Conservation (phyloP, 495 filamentous ascomycete species). For the Cercophora newfieldiana region DNA sequence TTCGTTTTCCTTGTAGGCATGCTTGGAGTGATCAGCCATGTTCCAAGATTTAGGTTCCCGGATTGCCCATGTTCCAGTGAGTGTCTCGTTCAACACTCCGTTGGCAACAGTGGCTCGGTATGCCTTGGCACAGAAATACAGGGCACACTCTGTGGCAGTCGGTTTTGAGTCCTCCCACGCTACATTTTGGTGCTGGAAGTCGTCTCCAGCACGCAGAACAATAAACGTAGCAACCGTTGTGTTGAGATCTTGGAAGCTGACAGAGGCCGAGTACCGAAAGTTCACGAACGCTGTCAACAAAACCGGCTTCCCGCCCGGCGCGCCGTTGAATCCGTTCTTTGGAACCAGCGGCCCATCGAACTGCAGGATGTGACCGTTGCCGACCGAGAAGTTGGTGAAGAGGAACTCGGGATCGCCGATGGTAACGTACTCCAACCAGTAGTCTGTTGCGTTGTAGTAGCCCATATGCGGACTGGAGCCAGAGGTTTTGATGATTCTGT, state of each 20-base stretch:
- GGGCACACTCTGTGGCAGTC: not conserved
- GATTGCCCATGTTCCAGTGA: not conserved
- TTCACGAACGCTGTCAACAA: conserved; percentile 1
- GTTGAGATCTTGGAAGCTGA: conserved; percentile 10
- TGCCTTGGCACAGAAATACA: conserved; percentile 8
- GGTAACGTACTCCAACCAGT: no score
- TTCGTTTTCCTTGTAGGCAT: not conserved
- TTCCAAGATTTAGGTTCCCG: not conserved
- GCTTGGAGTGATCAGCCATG: not conserved
- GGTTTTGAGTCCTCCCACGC: not conserved
- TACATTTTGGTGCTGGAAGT: not conserved
- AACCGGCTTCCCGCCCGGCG: not conserved
- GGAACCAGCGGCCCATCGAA: not conserved
- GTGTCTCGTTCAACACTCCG: not conserved
- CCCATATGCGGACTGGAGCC: no score
- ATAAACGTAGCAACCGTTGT: conserved; percentile 1
- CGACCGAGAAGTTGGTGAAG: not conserved
- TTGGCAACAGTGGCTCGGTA: not conserved
- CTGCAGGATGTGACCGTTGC: conserved; percentile 2
- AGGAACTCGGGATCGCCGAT: not conserved
- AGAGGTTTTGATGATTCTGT: not conserved
- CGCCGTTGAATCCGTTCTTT: no score
- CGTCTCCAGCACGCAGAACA: not conserved
- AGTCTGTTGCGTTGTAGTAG: not conserved
- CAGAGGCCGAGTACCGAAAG: not conserved